Base-by-base conservation (phyloP, 805 yeast species). In the Pichia rugopelliculosa region DNA sequence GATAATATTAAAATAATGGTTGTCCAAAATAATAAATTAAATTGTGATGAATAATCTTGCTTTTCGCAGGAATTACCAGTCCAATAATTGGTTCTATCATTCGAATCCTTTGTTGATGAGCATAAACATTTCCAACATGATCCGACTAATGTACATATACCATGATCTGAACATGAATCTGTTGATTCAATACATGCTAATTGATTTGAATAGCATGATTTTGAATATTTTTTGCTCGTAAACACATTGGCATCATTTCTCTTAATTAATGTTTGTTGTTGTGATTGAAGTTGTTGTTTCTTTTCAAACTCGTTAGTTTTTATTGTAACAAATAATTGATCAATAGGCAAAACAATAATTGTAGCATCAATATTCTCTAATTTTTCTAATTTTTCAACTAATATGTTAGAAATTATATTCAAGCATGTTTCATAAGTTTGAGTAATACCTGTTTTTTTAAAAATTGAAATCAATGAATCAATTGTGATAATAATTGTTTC, bases 21-120 rank as follows among this genome's bases (percentile, higher is more conserved):
- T 3, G 86, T 73, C 88, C 91, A 84, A 56, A 84, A 74, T 53
- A 84, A 70, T 57, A 85, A 71, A 59, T 84, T 78, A 56, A 84
- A 80, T 64, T 80, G 79, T 4, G 76, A 72, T 40, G 84, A 74
- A 50, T 84, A 73, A 57, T 86, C 90, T 56, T 71, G 72, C 73
- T 84, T 84, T 57, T 75, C 71, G 64, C 93, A 85, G 51, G 79
- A 77, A 49, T 54, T 56, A 22, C 84, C 84, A 1, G 76, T 62
- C 83, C 83, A 79, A 46, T 65, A 64, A 39, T 76, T 74, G 24
- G 82, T 76, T 49, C 68, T 67, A 34, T 69, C 68, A 13, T 68
- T 61, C 13, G 66, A 65, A 50, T 68, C 63, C 41, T 58, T 63
- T 6, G 75, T 68, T 15, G 80, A 59, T 2, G 72, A 55, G 58